phyloP scores from a whole-genome alignment of 2,329 filamentous ascomycete species.

The Fusarium avenaceum region DNA sequence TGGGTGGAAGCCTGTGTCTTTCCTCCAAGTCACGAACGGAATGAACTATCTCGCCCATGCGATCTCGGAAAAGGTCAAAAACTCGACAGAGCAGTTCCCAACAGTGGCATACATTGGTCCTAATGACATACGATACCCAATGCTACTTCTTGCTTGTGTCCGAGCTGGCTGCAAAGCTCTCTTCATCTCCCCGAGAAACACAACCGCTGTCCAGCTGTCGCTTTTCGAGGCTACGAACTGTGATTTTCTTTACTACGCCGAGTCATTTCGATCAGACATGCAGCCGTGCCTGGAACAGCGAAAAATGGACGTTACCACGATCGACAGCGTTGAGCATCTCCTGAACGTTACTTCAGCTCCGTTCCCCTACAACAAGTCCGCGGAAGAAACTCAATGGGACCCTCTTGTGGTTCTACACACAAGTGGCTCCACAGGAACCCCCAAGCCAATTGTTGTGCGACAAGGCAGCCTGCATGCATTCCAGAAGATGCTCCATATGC shows the following conservation, averaged over 20 bases:
- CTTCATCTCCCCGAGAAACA: constrained; percentile 4
- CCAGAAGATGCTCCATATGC: fast-evolving
- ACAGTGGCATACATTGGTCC: constrained; percentile 13
- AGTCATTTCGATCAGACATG: not conserved
- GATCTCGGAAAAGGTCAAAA: not conserved
- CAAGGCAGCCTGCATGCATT: not conserved
- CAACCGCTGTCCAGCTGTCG: not conserved
- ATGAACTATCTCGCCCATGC: constrained; percentile 14
- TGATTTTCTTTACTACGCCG: not conserved
- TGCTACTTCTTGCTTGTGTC: not conserved
- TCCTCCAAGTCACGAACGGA: not conserved
- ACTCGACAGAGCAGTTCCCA: not conserved
- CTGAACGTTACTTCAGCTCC: not conserved
- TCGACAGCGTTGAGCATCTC: not conserved
- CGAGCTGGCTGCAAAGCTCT: constrained; percentile 9
- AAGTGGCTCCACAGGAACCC: constrained; percentile 9
- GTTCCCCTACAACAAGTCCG: not conserved
- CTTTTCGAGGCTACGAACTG: constrained; percentile 1
- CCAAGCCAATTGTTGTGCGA: constrained; percentile 3
- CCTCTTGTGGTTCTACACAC: constrained; percentile 20
- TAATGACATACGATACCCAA: not conserved
- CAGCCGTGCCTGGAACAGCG: constrained; percentile 1
- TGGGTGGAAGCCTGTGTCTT: not conserved
- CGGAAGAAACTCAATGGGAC: not conserved
- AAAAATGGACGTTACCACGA: not conserved